These are phyloP conservation scores for Rhodamnia argentea DNA, from an alignment of 345 rosid genomes.

Conservation along the genomic window DNA sequence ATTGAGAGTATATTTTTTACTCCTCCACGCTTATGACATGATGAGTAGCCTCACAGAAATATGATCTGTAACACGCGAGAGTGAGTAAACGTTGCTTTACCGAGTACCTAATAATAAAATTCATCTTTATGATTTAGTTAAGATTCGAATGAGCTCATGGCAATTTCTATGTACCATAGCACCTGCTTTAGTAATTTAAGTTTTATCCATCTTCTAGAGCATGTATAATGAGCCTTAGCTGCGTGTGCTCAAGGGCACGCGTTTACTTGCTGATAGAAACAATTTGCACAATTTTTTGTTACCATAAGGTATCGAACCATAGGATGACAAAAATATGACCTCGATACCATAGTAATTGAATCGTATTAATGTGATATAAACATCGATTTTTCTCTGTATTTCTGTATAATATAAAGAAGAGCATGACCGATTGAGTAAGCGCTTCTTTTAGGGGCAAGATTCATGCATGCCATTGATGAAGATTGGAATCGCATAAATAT, in stretches of 20 bases:
- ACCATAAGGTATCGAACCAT: background rate
- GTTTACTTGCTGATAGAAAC: background rate
- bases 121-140: background rate
- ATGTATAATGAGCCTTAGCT: background rate
- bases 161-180: background rate
- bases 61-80: background rate
- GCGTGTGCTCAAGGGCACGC: background rate
- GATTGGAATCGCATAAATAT: background rate
- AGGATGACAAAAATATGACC: background rate
- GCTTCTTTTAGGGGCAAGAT: background rate
- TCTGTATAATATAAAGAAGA: background rate
- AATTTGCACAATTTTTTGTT: background rate
- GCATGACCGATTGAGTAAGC: background rate
- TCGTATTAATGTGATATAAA: background rate
- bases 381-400: background rate
- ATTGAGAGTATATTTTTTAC: background rate
- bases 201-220: background rate
- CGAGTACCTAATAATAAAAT: background rate
- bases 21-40: background rate
- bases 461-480: background rate
- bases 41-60: background rate
- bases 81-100: background rate
- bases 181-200: background rate
- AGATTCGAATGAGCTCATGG: background rate
- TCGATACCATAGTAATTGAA: background rate